A percentile compares a stretch with the other conserved stretches of the same genome.
These are phyloP conservation scores for Cryptococcus sp. DNA, from an alignment of 1,284 basidiomycete genomes.

Conservation along the genomic window DNA sequence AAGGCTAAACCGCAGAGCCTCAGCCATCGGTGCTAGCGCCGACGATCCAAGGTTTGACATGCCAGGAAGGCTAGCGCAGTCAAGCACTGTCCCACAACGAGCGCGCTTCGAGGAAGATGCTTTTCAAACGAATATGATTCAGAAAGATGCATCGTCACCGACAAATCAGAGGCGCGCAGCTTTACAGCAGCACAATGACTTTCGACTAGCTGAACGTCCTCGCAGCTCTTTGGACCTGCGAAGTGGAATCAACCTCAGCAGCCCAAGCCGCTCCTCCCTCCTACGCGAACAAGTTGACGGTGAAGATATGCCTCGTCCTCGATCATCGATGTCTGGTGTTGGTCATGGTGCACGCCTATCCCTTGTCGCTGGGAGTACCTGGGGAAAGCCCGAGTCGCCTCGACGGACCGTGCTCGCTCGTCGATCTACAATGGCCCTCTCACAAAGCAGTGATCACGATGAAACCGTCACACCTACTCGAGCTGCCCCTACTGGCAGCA, in stretches of 20 bases:
- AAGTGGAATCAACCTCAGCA: not conserved
- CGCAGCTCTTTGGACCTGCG: not conserved
- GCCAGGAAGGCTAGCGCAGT: conserved; percentile 14
- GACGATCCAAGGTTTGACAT: conserved; percentile 2
- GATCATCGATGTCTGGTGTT: not conserved
- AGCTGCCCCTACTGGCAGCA: not conserved
- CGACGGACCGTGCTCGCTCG: not conserved
- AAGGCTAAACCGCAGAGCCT: not conserved
- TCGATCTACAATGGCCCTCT: not conserved
- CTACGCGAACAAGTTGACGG: not conserved
- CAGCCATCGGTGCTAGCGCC: not conserved
- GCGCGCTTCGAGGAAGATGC: conserved; percentile 3
- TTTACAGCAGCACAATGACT: not conserved
- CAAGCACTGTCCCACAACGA: conserved; percentile 8
- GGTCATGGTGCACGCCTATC: not conserved
- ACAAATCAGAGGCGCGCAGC: not conserved
- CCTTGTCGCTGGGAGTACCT: not conserved
- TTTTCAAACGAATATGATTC: not conserved
- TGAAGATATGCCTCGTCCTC: not conserved
- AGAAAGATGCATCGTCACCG: conserved; percentile 4
- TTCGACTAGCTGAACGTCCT: not conserved
- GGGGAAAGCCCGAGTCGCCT: not conserved
- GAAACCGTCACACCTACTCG: conserved; percentile 1
- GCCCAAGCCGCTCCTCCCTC: not conserved
- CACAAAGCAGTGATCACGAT: not conserved